Conservation (phyloP, 1,139 yeast species). For the Yueomyces sp. region DNA sequence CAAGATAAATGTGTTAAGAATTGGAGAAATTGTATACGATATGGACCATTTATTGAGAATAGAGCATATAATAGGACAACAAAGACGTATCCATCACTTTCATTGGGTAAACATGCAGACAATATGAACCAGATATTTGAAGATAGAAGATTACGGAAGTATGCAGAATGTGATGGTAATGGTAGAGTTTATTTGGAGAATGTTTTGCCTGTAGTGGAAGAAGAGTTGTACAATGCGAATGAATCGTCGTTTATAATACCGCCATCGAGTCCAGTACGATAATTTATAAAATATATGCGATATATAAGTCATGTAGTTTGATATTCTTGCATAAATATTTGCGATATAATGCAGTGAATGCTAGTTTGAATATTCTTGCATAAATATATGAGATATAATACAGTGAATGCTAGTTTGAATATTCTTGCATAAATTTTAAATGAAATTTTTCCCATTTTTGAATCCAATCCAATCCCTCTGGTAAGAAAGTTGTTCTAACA, state of each 20-base stretch:
- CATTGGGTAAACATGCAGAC: constrained; percentile 8
- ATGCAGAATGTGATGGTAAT: constrained; percentile 5
- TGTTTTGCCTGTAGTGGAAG: neutral
- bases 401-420: constrained; percentile 16
- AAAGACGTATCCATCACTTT: constrained; percentile 13
- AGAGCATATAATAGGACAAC: constrained; percentile 9
- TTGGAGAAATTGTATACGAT: constrained; percentile 18
- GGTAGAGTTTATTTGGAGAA: constrained; percentile 16
- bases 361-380: constrained; percentile 35
- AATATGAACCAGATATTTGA: constrained; percentile 9
- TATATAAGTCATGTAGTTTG: no score
- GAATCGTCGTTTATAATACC: neutral
- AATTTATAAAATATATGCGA: no score
- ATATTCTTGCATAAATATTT: no score
- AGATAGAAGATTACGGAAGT: constrained; percentile 6
- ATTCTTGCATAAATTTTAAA: constrained; percentile 48
- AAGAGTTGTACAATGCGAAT: neutral
- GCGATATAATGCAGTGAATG: neutral
- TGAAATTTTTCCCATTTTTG: constrained; percentile 69
- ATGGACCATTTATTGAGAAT: constrained; percentile 11
- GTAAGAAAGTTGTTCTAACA: constrained; percentile 87
- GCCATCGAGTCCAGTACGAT: neutral
- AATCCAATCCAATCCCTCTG: constrained; percentile 90
- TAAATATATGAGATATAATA: constrained; percentile 30
- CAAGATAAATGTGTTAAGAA: constrained; percentile 14